Conservation (phyloP, 1,284 basidiomycete species). For the Ceratobasidium theobromae region DNA sequence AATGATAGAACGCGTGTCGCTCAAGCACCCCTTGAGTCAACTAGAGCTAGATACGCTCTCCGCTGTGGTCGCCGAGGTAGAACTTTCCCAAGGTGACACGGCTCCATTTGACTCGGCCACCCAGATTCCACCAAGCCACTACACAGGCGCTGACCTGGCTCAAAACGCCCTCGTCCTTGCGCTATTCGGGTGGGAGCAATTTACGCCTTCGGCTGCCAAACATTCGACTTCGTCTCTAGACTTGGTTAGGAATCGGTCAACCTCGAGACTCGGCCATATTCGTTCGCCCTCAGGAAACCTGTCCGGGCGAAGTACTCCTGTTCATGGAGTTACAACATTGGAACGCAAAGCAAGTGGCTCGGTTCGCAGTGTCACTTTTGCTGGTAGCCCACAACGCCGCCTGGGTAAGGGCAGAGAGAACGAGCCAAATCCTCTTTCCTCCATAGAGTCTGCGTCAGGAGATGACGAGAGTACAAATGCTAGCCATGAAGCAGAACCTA, state of each 20-base stretch:
- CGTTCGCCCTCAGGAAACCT: constrained; percentile 12
- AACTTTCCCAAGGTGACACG: constrained; percentile 7
- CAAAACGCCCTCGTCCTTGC: constrained; percentile 35
- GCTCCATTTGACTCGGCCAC: constrained; percentile 25
- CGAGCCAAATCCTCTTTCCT: constrained; percentile 8
- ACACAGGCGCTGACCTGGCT: constrained; percentile 14
- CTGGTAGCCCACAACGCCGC: constrained; percentile 21
- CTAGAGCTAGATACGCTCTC: constrained; percentile 47
- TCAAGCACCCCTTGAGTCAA: constrained; percentile 64
- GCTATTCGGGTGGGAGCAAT: constrained; percentile 36
- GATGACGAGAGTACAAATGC: constrained; percentile 30
- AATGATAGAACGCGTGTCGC: constrained; percentile 54
- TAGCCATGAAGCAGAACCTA: constrained; percentile 19
- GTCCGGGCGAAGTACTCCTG: constrained; percentile 24
- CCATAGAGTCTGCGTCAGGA: constrained; percentile 39
- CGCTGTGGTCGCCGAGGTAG: constrained; percentile 15
- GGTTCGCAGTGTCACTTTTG: constrained; percentile 27
- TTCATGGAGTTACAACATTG: constrained; percentile 14
- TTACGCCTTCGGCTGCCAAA: constrained; percentile 5
- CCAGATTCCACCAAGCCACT: constrained; percentile 24
- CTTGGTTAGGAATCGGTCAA: constrained; percentile 11
- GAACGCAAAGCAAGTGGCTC: constrained; percentile 29
- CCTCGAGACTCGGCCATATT: constrained; percentile 22
- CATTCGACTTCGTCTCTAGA: constrained; percentile 28
- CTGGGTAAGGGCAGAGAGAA: constrained; percentile 21